Conservation (phyloP, 169 alveolate species). For the Eimeria tenella region DNA sequence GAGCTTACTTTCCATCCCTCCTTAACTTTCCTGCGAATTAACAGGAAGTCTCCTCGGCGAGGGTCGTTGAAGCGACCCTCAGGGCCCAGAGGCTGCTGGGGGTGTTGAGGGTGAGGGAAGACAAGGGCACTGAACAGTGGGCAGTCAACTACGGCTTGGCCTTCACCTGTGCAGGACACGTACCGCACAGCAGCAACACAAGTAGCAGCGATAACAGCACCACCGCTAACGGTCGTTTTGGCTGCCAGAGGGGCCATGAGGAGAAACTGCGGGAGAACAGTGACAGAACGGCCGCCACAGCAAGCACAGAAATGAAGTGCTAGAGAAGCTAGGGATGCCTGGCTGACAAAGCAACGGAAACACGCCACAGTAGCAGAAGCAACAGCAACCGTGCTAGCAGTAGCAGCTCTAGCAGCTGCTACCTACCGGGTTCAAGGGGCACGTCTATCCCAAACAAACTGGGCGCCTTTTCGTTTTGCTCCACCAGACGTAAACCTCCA, state of each 20-base stretch:
- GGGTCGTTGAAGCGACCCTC: conserved; percentile 78
- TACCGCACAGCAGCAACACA: conserved; percentile 3
- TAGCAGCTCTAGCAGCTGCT: neutral
- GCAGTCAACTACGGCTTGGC: conserved; percentile 82
- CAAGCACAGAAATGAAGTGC: neutral
- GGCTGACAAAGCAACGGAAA: neutral
- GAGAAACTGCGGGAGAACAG: neutral
- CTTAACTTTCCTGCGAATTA: conserved; percentile 80
- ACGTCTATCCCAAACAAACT: conserved; percentile 16
- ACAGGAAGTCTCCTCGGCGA: conserved; percentile 84
- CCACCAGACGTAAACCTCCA: conserved; percentile 76
- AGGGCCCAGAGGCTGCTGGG: conserved; percentile 72
- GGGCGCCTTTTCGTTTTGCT: conserved; percentile 55
- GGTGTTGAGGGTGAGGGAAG: conserved; percentile 82
- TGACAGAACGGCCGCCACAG: neutral
- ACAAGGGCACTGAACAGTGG: conserved; percentile 85
- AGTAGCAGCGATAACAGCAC: neutral
- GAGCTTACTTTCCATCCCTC: conserved; percentile 79
- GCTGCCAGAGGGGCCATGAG: neutral
- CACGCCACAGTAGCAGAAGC: conserved; percentile 28
- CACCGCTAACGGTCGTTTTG: neutral
- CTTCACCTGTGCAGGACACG: conserved; percentile 55
- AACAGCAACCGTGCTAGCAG: neutral
- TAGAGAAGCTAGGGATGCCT: neutral
- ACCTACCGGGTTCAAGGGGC: conserved; percentile 73